Evolutionary conservation across 2,329 filamentous ascomycete species (phyloP), one percentile per base, ranked within the genome.

Genomic region (Hymenoscyphus fructigenus): DNA sequence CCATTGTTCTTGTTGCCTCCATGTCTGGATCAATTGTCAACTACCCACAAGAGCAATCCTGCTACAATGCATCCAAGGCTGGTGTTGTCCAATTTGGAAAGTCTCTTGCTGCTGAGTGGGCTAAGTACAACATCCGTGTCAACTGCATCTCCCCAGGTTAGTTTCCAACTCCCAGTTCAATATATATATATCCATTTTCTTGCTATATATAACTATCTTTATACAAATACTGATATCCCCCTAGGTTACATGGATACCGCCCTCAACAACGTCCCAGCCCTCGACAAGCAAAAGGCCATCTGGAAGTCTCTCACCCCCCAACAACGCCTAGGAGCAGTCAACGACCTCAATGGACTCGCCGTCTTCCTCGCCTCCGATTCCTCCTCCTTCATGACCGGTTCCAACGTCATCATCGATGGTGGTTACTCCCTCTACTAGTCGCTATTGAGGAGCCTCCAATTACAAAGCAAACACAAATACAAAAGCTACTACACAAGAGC

Each of bases 1-100:
- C 85, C 73, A 90, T 93, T 75, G 83, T 93, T 74, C 85, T 92
- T 67, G 86, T 93, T 61, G 90, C 89, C 36, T 91, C 88, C 73
- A 93, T 94, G 91, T 92, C 89, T 59, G 91, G 91, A 70, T 86
- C 87, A 79, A 87, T 94, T 69, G 91, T 93, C 83, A 94, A 94
- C 85, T 93, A 88, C 81, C 91, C 91, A 6, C 91, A 93, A 79
- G 89, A 92, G 80, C 91, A 93, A 80, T 87, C 83, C 57, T 91
- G 88, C 79, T 94, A 94, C 85, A 93, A 93, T 75, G 90, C 90
- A 34, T 91, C 89, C 78, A 93, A 93, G 84, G 90, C 91, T 17
- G 91, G 88, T 72, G 89, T 93, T 44, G 85, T 92, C 70, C 88
- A 91, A 79, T 84, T 93, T 61, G 89, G 87, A 78, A 92, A 91